Base-by-base conservation (phyloP, 2,329 filamentous ascomycete genomes). In the Talaromyces marneffei region DNA sequence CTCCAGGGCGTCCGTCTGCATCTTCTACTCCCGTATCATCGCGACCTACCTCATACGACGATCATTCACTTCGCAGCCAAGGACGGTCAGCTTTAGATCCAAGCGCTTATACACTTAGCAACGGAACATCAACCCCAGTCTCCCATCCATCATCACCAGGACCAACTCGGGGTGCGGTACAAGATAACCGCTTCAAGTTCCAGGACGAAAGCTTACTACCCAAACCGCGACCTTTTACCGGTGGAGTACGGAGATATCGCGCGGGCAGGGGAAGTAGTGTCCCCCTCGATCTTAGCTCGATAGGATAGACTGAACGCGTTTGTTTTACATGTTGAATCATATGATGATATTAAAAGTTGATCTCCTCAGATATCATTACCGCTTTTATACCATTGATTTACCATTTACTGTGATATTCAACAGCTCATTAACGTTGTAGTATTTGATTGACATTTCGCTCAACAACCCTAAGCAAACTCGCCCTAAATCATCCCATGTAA, bases 211-310 rank as follows among this genome's bases (percentile, higher is more conserved):
- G 82, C 37, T 82, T 90, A 67, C 82, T 97, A 52, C 93, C 94
- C 0, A 93, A 92, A 68, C 93, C 93, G 23, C 83, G 93, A 69
- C 86, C 89, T 1, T 97, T 95, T 71, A 77, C 81, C 1, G 89
- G 88, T n/a, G 86, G 85, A 3, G 78, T 83, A 20, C 92, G 89
- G 73, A 86, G 85, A 72, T 99, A 97, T 75, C 83, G 93, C 65
- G 94, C 94, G 37, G 94, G 94, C 8, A 85, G 93, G 71, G 93
- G 92, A 33, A 97, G 92, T 77, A 97, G 90, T 79, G 92, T 97
- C 67, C 94, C 94, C 31, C 79, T 97, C 68, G 91, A 97, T 79
- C 76, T 99, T 71, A 85, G 65, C 61, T 70, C 71, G 52, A 67
- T 75, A 65, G 70, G 71, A 27, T 76, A 63, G 70, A 65, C 61